A percentile compares a stretch with the other conserved stretches of the same genome.
Evolutionary conservation across 2,329 filamentous ascomycete genomes (phyloP).

Genomic region (Albophoma yamanashiensis): DNA sequence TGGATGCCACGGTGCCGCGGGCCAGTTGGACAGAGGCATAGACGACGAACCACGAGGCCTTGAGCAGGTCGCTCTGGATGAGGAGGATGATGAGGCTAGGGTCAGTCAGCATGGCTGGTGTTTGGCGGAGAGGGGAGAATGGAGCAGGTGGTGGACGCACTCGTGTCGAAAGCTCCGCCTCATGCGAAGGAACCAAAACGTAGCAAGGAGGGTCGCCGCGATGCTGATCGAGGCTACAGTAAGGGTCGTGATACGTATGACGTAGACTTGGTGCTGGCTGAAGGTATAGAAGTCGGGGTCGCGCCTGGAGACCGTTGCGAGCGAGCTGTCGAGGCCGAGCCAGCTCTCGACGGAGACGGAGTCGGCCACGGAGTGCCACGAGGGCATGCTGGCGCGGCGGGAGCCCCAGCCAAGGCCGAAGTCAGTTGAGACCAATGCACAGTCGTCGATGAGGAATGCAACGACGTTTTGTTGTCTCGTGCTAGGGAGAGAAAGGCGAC

Average conservation of each 20-base stretch:
- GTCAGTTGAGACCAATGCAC: neutral
- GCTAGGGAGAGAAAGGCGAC: neutral
- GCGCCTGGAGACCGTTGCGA: neutral
- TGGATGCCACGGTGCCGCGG: constrained; percentile 35
- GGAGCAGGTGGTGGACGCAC: constrained; percentile 16
- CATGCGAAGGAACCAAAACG: constrained; percentile 69
- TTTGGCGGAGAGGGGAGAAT: neutral
- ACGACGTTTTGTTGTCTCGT: neutral
- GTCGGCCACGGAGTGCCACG: neutral
- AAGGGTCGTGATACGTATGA: constrained; percentile 22
- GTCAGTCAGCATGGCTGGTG: neutral
- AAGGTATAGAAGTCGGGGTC: neutral
- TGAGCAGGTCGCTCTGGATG: constrained; percentile 62
- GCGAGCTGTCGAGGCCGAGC: neutral
- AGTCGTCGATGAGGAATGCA: neutral
- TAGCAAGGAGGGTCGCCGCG: constrained; percentile 39
- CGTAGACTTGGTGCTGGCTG: constrained; percentile 7
- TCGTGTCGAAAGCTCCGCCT: constrained; percentile 59
- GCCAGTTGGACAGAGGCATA: constrained; percentile 50
- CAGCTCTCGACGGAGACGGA: neutral
- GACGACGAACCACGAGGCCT: constrained; percentile 57
- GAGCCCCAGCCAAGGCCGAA: neutral
- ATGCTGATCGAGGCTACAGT: constrained; percentile 41
- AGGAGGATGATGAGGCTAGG: constrained; percentile 61
- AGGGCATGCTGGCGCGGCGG: neutral